These are phyloP conservation scores for Nakataea oryzae DNA, from an alignment of 2,329 filamentous ascomycete species.

Conservation along the genomic window DNA sequence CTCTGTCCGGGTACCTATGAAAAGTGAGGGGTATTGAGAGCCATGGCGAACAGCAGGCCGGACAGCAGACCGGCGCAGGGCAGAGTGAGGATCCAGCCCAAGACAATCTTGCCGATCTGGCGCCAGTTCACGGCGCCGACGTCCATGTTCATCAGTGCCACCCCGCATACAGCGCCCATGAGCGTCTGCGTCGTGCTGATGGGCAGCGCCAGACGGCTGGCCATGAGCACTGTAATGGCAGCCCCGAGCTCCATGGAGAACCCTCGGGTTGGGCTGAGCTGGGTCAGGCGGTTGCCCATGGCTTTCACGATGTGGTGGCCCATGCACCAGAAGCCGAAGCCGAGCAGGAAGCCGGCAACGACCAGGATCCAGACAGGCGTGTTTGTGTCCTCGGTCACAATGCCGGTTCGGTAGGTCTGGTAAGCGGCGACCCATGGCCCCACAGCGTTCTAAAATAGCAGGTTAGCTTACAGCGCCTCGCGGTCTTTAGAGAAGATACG, in stretches of 20 bases:
- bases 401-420: constrained; percentile 20
- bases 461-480: no score
- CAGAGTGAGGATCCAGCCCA: constrained; percentile 15
- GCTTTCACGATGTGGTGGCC: constrained; percentile 27
- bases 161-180: constrained; percentile 15
- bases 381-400: constrained; percentile 16
- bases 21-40: constrained; percentile 9
- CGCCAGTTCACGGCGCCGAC: constrained; percentile 15
- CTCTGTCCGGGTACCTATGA: no score
- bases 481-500: no score
- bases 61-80: constrained; percentile 14
- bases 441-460: constrained; percentile 29
- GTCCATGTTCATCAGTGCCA: constrained; percentile 14
- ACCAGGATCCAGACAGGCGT: constrained; percentile 28
- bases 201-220: constrained; percentile 13
- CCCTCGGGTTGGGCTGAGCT: constrained; percentile 23
- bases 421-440: constrained; percentile 28
- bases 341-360: constrained; percentile 23
- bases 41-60: constrained; percentile 14
- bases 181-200: constrained; percentile 17
- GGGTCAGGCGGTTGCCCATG: constrained; percentile 29
- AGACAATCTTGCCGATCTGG: constrained; percentile 15
- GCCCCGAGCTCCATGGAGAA: constrained; percentile 27
- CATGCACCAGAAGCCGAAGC: constrained; percentile 27
- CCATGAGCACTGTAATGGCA: constrained; percentile 20